A percentile compares a stretch with the other conserved stretches of the same genome.
These are phyloP conservation scores for Ogataea wickerhamii DNA, from an alignment of 805 yeast genomes.

Conservation along the genomic window DNA sequence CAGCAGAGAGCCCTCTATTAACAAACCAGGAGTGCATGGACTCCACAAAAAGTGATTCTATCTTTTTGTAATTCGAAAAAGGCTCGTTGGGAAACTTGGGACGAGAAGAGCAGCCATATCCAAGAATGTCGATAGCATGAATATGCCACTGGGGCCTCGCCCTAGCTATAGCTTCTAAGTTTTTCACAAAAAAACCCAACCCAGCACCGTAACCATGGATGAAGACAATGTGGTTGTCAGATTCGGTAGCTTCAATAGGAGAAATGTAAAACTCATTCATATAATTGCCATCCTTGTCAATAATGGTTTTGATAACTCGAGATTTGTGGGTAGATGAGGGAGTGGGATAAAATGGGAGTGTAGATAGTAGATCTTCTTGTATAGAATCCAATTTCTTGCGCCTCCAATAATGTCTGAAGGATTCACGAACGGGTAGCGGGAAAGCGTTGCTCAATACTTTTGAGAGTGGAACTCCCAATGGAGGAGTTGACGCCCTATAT, in stretches of 20 bases:
- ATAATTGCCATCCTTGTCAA: constrained; percentile 43
- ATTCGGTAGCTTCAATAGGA: constrained; percentile 28
- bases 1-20: constrained; percentile 33
- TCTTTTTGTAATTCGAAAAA: constrained; percentile 39
- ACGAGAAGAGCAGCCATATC: constrained; percentile 87
- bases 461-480: constrained; percentile 60
- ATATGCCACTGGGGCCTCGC: constrained; percentile 56
- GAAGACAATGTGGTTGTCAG: constrained; percentile 55
- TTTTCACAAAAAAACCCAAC: constrained; percentile 73
- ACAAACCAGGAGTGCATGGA: constrained; percentile 63
- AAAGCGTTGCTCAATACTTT: constrained; percentile 52
- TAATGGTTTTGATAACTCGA: constrained; percentile 48
- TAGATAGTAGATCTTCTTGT: constrained; percentile 45
- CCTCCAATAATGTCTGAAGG: constrained; percentile 47
- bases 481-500: constrained; percentile 57
- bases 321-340: constrained; percentile 46
- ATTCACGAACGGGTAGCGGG: constrained; percentile 52
- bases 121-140: constrained; percentile 84
- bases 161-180: constrained; percentile 42
- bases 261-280: constrained; percentile 75
- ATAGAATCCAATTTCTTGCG: constrained; percentile 25
- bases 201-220: constrained; percentile 96
- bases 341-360: constrained; percentile 57
- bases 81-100: constrained; percentile 54
- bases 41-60: constrained; percentile 63